Evolutionary conservation across 305 asterid genomes (phyloP).

Genomic region (Fraxinus platypoda): DNA sequence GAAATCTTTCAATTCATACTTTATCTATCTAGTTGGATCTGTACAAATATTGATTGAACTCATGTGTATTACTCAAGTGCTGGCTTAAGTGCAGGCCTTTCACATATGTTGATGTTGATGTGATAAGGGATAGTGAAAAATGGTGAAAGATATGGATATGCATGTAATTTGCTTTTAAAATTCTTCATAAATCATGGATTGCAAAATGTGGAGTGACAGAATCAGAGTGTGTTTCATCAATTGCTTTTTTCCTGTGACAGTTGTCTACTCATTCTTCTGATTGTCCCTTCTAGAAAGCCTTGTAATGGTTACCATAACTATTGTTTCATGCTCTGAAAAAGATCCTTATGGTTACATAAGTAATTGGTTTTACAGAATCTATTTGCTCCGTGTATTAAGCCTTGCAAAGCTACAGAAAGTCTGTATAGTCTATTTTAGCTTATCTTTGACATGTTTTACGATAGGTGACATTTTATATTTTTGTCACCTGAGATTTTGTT

Average conservation of each 20-base stretch:
- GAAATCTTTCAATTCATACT: neutral
- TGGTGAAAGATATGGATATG: neutral
- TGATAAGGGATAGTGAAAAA: neutral
- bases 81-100: neutral
- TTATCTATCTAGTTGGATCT: neutral
- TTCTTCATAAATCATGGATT: neutral
- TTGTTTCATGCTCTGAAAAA: conserved; percentile 5
- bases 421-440: neutral
- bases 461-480: neutral
- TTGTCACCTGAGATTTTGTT: conserved; percentile 16
- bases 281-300: conserved; percentile 2
- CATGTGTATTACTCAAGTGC: neutral
- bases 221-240: neutral
- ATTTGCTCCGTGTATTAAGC: neutral
- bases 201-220: neutral
- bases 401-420: neutral
- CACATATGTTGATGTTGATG: neutral
- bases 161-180: neutral
- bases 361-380: conserved; percentile 12
- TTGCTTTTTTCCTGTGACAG: neutral
- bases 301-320: neutral
- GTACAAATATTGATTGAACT: neutral
- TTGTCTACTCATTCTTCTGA: neutral
- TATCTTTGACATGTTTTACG: neutral
- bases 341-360: conserved; percentile 7